phyloP scores from a whole-genome alignment of 805 yeast genomes.

The Candida ovalis region DNA sequence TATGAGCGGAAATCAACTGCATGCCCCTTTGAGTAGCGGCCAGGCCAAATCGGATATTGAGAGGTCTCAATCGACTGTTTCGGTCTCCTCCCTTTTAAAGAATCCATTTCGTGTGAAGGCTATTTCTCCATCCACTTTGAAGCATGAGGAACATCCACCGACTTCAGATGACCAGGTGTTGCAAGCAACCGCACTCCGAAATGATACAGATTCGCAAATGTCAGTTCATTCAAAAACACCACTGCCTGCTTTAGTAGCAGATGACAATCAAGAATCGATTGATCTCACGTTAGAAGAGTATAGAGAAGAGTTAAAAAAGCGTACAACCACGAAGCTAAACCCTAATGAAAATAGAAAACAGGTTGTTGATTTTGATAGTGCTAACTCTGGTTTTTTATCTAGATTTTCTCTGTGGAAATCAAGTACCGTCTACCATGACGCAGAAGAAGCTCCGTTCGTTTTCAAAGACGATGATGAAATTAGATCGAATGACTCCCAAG shows the following conservation, averaged over 20 bases:
- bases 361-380: background rate
- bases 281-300: slow-evolving; percentile 26
- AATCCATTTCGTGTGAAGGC: slow-evolving; percentile 16
- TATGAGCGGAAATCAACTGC: background rate
- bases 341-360: background rate
- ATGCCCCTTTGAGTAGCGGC: background rate
- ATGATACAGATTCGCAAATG: background rate
- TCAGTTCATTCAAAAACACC: background rate
- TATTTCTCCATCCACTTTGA: background rate
- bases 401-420: slow-evolving; percentile 1
- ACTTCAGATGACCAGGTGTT: no score
- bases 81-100: slow-evolving; percentile 19
- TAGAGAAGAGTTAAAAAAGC: slow-evolving; percentile 19
- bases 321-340: slow-evolving; percentile 2
- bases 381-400: background rate
- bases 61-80: slow-evolving; percentile 19
- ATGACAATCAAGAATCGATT: background rate
- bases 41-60: slow-evolving; percentile 4
- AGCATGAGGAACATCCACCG: background rate
- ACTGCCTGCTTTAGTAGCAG: background rate
- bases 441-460: background rate
- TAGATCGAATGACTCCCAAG: background rate
- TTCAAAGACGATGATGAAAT: background rate
- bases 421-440: background rate
- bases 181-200: no score